Conservation (phyloP, 805 yeast species). For the Myxozyma nipponensis region DNA sequence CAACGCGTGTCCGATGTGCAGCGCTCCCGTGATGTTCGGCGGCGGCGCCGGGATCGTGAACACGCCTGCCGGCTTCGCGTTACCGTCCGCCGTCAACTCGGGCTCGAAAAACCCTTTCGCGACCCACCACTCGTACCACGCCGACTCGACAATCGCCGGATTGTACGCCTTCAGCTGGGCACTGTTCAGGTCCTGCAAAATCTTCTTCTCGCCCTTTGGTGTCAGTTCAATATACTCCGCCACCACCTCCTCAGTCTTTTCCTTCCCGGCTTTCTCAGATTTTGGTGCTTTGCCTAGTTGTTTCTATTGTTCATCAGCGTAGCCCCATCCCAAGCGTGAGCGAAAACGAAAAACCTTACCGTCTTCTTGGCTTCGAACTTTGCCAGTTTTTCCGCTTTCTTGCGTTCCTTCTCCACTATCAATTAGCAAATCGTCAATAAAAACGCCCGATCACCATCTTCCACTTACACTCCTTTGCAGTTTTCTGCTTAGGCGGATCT, state of each 20-base stretch:
- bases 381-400: conserved; percentile 86
- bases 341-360: conserved; percentile 11
- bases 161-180: conserved; percentile 91
- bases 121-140: conserved; percentile 98
- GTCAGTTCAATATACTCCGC: conserved; percentile 89
- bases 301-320: conserved; percentile 18
- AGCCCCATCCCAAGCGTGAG: too few relatives aligned
- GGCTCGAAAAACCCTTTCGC: conserved; percentile 85
- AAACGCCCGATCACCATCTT: not conserved
- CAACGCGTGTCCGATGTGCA: conserved; percentile 97
- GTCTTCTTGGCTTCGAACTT: conserved; percentile 85
- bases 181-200: conserved; percentile 80
- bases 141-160: conserved; percentile 88
- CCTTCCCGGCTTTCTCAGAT: conserved; percentile 40
- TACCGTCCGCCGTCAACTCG: conserved; percentile 69
- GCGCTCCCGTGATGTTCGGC: conserved; percentile 97
- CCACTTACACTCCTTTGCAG: conserved; percentile 30
- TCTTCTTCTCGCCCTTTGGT: conserved; percentile 83
- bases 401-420: conserved; percentile 72
- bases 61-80: conserved; percentile 71
- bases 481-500: conserved; percentile 27
- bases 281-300: conserved; percentile 49
- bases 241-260: conserved; percentile 64
- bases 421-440: not conserved
- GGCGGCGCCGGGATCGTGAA: conserved; percentile 98